Conservation (phyloP, 371 early-diverging fungal species). For the Quaeritorhiza haematococci region DNA sequence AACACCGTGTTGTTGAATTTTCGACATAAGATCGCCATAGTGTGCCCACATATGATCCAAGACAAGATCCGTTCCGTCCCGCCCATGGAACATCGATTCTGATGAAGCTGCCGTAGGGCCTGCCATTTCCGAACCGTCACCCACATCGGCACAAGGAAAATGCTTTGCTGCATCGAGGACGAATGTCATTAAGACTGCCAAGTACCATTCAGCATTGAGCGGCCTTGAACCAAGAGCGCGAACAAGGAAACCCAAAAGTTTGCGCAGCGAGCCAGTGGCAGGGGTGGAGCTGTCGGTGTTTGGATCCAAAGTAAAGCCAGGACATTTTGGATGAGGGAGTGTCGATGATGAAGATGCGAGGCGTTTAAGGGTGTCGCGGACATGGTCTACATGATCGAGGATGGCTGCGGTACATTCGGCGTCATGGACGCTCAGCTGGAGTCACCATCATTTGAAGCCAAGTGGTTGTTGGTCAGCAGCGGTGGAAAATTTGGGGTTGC, state of each 20-base stretch:
- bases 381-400: background rate
- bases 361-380: background rate
- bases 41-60: slow-evolving; percentile 10
- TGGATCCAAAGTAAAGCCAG: no score
- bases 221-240: background rate
- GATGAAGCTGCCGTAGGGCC: background rate
- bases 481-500: no score
- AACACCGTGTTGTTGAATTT: slow-evolving; percentile 40
- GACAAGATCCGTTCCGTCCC: background rate
- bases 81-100: background rate
- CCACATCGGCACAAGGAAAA: background rate
- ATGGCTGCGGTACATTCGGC: background rate
- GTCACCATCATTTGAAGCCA: no score
- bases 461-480: no score
- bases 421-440: no score
- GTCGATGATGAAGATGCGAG: background rate
- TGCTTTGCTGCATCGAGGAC: background rate
- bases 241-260: background rate
- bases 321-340: no score
- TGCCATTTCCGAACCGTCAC: background rate
- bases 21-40: slow-evolving; percentile 36
- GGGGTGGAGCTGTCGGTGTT: no score
- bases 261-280: no score
- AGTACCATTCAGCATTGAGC: background rate
- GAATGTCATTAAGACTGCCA: background rate